A percentile compares a stretch with the other conserved stretches of the same genome.
Evolutionary conservation across 495 filamentous ascomycete species (phyloP).

Genomic region (Massariosphaeria phaeospora): DNA sequence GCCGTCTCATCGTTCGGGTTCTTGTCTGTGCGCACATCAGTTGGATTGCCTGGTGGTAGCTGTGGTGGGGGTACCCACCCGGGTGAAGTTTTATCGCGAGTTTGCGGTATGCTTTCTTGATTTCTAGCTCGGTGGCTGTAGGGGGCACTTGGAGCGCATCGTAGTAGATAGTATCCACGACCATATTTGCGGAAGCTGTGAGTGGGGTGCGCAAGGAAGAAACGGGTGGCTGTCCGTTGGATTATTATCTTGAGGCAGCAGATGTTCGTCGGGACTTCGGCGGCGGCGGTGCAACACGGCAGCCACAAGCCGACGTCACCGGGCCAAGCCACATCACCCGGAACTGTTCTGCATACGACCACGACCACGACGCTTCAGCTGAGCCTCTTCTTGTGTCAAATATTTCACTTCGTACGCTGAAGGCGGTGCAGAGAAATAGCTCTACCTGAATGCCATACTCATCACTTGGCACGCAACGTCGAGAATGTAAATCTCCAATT

Average conservation of each 20-base stretch:
- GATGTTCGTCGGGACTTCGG: neutral
- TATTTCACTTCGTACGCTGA: too few species aligned
- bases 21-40: slow-evolving; percentile 63
- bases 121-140: slow-evolving; percentile 87
- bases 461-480: neutral
- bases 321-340: slow-evolving; percentile 11
- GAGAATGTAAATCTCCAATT: neutral
- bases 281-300: neutral
- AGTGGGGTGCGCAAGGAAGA: neutral
- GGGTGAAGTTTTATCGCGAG: slow-evolving; percentile 78
- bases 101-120: slow-evolving; percentile 99
- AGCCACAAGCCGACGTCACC: neutral
- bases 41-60: neutral
- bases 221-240: too few species aligned
- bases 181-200: slow-evolving; percentile 30
- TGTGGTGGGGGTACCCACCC: slow-evolving; percentile 49
- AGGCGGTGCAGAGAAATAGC: too few species aligned
- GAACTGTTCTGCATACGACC: too few species aligned
- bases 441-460: neutral
- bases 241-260: slow-evolving; percentile 11
- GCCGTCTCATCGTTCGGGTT: slow-evolving; percentile 97
- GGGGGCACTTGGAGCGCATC: slow-evolving; percentile 84
- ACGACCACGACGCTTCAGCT: too few species aligned
- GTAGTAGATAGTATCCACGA: slow-evolving; percentile 54
- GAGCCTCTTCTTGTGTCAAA: too few species aligned